These are phyloP conservation scores for Penicillium antarcticum DNA, from an alignment of 495 filamentous ascomycete species.

Conservation along the genomic window DNA sequence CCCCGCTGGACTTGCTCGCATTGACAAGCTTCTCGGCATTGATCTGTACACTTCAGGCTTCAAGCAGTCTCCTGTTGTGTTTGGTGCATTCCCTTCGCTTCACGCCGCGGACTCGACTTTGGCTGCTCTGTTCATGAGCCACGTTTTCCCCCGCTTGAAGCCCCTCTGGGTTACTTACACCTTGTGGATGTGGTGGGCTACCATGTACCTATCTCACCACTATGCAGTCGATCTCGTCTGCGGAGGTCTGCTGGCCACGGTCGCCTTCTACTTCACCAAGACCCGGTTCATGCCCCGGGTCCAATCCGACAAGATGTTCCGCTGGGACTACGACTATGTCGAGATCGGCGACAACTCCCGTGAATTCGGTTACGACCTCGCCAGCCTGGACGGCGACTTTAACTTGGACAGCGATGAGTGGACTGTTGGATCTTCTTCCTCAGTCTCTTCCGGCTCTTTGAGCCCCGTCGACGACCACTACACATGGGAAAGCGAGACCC, in stretches of 20 bases:
- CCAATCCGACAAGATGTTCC: constrained; percentile 77
- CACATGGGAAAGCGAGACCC: constrained; percentile 60
- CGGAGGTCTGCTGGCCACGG: constrained; percentile 75
- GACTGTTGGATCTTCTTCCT: constrained; percentile 71
- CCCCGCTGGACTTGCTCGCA: constrained; percentile 82
- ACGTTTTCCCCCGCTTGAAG: constrained; percentile 77
- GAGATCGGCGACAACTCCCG: constrained; percentile 66
- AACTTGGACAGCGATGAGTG: constrained; percentile 66
- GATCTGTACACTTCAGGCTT: constrained; percentile 91
- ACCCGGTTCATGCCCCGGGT: constrained; percentile 75
- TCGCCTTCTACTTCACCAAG: constrained; percentile 76
- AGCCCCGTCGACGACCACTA: constrained; percentile 61
- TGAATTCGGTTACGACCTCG: constrained; percentile 54
- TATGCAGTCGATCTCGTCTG: constrained; percentile 91
- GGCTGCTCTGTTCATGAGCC: constrained; percentile 88
- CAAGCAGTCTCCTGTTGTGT: constrained; percentile 83
- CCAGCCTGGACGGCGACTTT: constrained; percentile 53
- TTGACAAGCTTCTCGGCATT: constrained; percentile 83
- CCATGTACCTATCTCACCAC: constrained; percentile 95
- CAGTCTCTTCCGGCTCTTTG: constrained; percentile 58
- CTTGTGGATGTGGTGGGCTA: constrained; percentile 97
- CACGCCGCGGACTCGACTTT: constrained; percentile 83
- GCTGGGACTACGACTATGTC: constrained; percentile 95
- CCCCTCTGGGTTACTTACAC: constrained; percentile 77
- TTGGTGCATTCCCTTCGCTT: constrained; percentile 90